These are phyloP conservation scores for Lipomyces anomalus DNA, from an alignment of 805 yeast genomes.

Conservation along the genomic window DNA sequence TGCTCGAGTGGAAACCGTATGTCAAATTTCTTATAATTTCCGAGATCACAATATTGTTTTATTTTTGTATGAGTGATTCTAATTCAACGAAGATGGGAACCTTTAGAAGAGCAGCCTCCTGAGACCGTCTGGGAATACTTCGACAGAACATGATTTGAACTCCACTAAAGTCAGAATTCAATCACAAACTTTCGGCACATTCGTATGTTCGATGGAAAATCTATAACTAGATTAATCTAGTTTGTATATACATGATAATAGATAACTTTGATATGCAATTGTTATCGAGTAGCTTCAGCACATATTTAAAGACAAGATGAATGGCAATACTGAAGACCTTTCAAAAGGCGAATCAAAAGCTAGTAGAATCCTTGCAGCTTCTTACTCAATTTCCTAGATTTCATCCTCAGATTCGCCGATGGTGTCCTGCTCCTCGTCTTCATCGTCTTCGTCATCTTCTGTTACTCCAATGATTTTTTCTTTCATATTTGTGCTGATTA, in stretches of 20 bases:
- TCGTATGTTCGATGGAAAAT: conserved; percentile 13
- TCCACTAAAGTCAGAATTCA: not conserved
- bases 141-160: conserved; percentile 45
- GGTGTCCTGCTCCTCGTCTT: conserved; percentile 39
- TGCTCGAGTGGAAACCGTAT: conserved; percentile 56
- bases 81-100: conserved; percentile 66
- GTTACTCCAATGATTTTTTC: conserved; percentile 63
- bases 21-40: not conserved
- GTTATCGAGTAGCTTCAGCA: no score
- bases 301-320: no score
- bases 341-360: no score
- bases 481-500: conserved; percentile 50
- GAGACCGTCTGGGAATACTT: conserved; percentile 81
- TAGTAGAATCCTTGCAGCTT: no score
- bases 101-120: conserved; percentile 69
- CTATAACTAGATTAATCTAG: not conserved
- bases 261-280: not conserved
- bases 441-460: conserved; percentile 53
- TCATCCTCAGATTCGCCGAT: no score
- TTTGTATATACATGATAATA: not conserved
- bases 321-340: no score
- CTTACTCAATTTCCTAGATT: no score
- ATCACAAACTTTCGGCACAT: not conserved
- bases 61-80: not conserved
- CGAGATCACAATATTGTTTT: not conserved